Percentiles rank a stretch among this genome's conserved stretches.
Evolutionary conservation across 2,329 filamentous ascomycete species (phyloP).

Genomic region (Pestalotiopsis sp.): DNA sequence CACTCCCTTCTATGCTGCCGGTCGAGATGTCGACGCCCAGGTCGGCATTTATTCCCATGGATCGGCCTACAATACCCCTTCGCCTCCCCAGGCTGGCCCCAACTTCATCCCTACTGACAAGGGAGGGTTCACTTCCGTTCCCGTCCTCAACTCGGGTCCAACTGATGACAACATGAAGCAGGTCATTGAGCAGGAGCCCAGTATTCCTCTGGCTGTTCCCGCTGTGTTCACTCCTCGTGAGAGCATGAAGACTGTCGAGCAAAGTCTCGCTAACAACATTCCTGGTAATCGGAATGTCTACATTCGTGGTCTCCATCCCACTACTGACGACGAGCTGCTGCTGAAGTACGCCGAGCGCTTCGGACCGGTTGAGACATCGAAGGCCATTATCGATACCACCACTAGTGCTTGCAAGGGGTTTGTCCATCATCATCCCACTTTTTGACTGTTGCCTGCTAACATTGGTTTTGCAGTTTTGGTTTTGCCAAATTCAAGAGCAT

Average conservation of each 20-base stretch:
- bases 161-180: constrained; percentile 61
- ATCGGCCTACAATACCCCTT: constrained; percentile 66
- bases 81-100: constrained; percentile 60
- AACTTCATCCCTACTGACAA: constrained; percentile 43
- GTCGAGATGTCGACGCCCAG: constrained; percentile 62
- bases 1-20: constrained; percentile 65
- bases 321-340: constrained; percentile 90
- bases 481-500: constrained; percentile 94
- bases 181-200: constrained; percentile 74
- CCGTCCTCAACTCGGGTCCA: constrained; percentile 33
- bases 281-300: constrained; percentile 96
- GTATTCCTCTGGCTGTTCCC: constrained; percentile 85
- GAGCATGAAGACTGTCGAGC: constrained; percentile 86
- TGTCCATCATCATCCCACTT: constrained; percentile 28
- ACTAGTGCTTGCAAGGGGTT: constrained; percentile 97
- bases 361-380: constrained; percentile 92
- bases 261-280: constrained; percentile 90
- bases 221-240: constrained; percentile 85
- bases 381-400: constrained; percentile 95
- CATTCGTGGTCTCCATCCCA: constrained; percentile 92
- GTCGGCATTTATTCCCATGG: constrained; percentile 60
- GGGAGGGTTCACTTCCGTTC: constrained; percentile 32
- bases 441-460: constrained; percentile 28
- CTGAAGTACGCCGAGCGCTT: constrained; percentile 83
- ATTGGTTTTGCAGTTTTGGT: constrained; percentile 69